Base-by-base conservation (phyloP, 2,329 filamentous ascomycete genomes). In the Exserohilum rostratum region DNA sequence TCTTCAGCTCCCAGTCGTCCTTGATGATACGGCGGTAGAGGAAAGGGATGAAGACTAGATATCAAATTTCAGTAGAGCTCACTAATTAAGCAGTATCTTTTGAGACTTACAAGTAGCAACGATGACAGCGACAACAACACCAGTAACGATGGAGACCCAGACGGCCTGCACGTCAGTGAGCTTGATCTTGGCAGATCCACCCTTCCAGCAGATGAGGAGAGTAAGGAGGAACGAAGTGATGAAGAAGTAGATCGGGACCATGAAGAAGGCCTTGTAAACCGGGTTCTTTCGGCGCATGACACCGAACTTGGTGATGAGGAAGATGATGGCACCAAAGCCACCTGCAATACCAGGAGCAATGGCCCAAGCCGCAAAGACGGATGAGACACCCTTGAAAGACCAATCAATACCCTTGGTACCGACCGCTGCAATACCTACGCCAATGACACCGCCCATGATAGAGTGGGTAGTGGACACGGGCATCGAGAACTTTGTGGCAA, bases 1-100 rank as follows among this genome's bases (percentile, higher is more conserved):
- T 72, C 58, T 80, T 80, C 55, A 89, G 75, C 65, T 84, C 73
- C 82, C 85, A 83, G 74, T 89, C 85, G 60, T 87, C 79, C 72
- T 81, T 74, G 71, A 88, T 73, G 61, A 89, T 77, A 39, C 82
- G 78, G 51, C 82, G 79, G 69, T 86, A 82, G 53, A 87, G 67
- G 77, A 82, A 87, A 2, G 85, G 85, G 15, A 86, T 77, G 55
- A 87, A 80, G 71, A 85, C 43, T 46, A n/a, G 3, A 29, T 12
- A 3, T 25, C 13, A 20, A n/a, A 25, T 7, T 29, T 46, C 6
- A 46, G 43, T 34, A 25, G 12, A 11, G 3, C 5, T 5, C 7
- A 7, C 7, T 7, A 25, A 25, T 4, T 25, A 25, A 4, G 22
- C 22, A 7, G 7, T 7, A 25, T 11, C 2, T 3, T 11, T 7